phyloP scores from a whole-genome alignment of 768 basidiomycete genomes.

The Pilatotrama ljubarskyi region DNA sequence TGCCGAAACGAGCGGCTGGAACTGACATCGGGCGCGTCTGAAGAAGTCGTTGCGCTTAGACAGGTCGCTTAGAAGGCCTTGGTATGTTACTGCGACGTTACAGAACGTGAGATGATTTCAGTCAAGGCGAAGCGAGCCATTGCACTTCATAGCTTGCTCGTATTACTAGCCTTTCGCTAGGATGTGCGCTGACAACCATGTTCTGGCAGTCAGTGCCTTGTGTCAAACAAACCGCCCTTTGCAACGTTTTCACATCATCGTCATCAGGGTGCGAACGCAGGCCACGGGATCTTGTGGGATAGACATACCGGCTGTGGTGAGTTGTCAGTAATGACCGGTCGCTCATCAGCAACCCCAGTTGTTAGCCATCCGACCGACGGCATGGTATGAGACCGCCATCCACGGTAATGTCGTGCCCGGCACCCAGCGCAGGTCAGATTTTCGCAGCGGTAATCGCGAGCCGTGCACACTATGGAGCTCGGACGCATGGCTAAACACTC shows the following conservation, averaged over 20 bases:
- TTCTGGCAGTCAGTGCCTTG: too few species aligned
- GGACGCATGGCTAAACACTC: neutral
- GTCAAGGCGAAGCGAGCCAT: too few species aligned
- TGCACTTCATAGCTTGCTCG: too few species aligned
- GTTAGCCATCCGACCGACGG: neutral
- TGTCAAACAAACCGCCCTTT: too few species aligned
- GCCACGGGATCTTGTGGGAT: neutral
- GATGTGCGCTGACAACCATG: too few species aligned
- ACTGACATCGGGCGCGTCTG: neutral
- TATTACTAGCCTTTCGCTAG: too few species aligned
- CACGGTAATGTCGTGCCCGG: neutral
- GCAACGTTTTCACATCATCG: neutral
- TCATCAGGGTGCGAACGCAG: neutral
- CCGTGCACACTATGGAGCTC: neutral
- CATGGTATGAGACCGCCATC: slow-evolving; percentile 5
- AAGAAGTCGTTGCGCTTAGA: neutral
- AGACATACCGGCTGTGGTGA: neutral
- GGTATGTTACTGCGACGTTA: too few species aligned
- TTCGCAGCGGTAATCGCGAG: neutral
- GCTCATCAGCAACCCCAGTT: neutral
- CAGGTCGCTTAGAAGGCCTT: too few species aligned
- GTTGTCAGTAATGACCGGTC: neutral
- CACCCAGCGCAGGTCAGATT: neutral
- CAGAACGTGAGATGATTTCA: too few species aligned
- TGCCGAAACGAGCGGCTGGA: neutral